Base-by-base conservation (phyloP, 805 yeast genomes). In the Yamadazyma endophytica region DNA sequence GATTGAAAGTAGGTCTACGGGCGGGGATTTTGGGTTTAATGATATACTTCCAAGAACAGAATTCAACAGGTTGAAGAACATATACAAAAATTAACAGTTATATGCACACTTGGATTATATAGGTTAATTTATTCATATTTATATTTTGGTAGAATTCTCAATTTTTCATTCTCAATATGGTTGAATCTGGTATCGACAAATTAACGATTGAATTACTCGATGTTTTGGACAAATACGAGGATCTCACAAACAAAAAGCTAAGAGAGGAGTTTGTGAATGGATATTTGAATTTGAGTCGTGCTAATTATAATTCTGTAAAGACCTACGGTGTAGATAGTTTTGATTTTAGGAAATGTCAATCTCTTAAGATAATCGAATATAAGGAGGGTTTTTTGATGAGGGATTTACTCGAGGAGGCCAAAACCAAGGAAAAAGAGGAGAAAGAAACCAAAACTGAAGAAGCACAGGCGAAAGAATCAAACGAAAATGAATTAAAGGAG, bases 21-120 rank as follows among this genome's bases (percentile, higher is more conserved):
- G 46, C 4, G 62, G 56, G 21, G 65, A 63, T 6, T 57, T 58
- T 36, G 63, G 68, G 3, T 76, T 73, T 44, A 53, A 56, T 27
- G 73, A 69, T 33, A 49, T 70, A 17, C 43, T 76, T 32, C 70
- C 73, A 3, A 44, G 60, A 6, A 54, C 61, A 2, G 76, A 73
- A 44, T 64, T 68, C 33, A 34, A 47, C 18, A 43, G 61, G 26
- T 57, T 76, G 37, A 68, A 65, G 38, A 46, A 54, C 17, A 29
- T 75, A 27, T 75, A 75, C 45, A 52, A 50, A 25, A 36, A 45
- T 24, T 47, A 23, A 27, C 12, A 6, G 15, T 7, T 20, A 20
- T 20, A n/a, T n/a, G n/a, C n/a, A n/a, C n/a, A n/a, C n/a, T n/a
- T n/a, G n/a, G n/a, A n/a, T n/a, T n/a, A n/a, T n/a, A n/a, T n/a